A percentile compares a stretch with the other conserved stretches of the same genome.
phyloP scores from a whole-genome alignment of 2,329 filamentous ascomycete genomes.

The Fusarium praegraminearum region DNA sequence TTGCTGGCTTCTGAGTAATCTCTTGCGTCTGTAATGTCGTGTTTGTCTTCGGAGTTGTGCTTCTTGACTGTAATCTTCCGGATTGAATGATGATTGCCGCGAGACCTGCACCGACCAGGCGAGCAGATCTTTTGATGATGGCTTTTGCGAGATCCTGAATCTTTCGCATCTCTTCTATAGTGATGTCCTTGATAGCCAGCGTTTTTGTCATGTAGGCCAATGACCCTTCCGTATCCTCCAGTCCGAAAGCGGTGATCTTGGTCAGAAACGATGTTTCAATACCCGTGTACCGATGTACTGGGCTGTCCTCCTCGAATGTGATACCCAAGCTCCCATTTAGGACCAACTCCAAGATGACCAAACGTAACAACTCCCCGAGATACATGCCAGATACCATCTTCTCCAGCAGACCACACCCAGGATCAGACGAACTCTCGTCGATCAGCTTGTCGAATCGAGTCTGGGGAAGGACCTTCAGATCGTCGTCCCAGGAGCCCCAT shows the following conservation, averaged over 20 bases:
- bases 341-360: background rate
- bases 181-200: background rate
- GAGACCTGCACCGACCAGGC: conserved; percentile 10
- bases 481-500: conserved; percentile 22
- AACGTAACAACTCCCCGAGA: background rate
- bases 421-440: conserved; percentile 9
- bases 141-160: background rate
- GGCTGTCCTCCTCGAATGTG: background rate
- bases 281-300: background rate
- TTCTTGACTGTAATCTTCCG: background rate
- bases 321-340: background rate
- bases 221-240: background rate
- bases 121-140: conserved; percentile 10
- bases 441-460: conserved; percentile 12
- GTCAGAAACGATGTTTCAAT: background rate
- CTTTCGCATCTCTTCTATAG: background rate
- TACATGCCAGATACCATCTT: conserved; percentile 26
- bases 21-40: background rate
- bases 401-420: conserved; percentile 3
- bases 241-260: background rate
- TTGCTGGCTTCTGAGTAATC: fast-evolving
- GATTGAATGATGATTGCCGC: conserved; percentile 5
- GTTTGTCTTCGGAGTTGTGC: background rate
- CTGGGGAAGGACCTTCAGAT: background rate
- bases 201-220: background rate